Evolutionary conservation across 1,284 basidiomycete species (phyloP).

Genomic region (Austroboletus niveus): DNA sequence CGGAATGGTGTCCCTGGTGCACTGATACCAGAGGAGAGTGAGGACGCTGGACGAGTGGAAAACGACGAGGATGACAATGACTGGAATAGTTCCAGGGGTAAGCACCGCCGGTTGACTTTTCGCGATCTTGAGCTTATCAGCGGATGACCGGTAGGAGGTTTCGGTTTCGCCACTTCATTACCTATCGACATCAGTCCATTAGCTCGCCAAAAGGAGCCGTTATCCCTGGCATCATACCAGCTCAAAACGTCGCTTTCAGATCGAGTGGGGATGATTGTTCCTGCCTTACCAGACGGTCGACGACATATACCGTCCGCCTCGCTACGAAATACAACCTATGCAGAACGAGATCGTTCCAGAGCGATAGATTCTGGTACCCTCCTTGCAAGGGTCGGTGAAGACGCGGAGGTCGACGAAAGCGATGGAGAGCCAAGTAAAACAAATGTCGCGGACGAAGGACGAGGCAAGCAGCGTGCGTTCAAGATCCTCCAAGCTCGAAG

Average conservation of each 20-base stretch:
- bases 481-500: conserved; percentile 65
- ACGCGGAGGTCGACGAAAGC: conserved; percentile 42
- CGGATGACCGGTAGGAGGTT: conserved; percentile 24
- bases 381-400: conserved; percentile 41
- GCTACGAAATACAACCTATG: conserved; percentile 59
- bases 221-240: conserved; percentile 54
- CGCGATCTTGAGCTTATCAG: conserved; percentile 5
- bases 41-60: conserved; percentile 26
- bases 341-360: conserved; percentile 61
- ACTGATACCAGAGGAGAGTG: conserved; percentile 49
- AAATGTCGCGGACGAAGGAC: conserved; percentile 33
- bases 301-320: conserved; percentile 43
- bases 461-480: conserved; percentile 57
- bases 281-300: conserved; percentile 19
- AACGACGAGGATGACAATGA: conserved; percentile 22
- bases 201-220: conserved; percentile 34
- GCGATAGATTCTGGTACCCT: conserved; percentile 65
- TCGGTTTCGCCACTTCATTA: conserved; percentile 50
- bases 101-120: conserved; percentile 6
- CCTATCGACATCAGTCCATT: conserved; percentile 57
- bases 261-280: conserved; percentile 27
- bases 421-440: conserved; percentile 28
- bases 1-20: conserved; percentile 35
- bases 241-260: conserved; percentile 47
- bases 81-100: conserved; percentile 24